A percentile compares a stretch with the other conserved stretches of the same genome.
phyloP scores from a whole-genome alignment of 1,284 basidiomycete species.

The Apiotrichum sp. region DNA sequence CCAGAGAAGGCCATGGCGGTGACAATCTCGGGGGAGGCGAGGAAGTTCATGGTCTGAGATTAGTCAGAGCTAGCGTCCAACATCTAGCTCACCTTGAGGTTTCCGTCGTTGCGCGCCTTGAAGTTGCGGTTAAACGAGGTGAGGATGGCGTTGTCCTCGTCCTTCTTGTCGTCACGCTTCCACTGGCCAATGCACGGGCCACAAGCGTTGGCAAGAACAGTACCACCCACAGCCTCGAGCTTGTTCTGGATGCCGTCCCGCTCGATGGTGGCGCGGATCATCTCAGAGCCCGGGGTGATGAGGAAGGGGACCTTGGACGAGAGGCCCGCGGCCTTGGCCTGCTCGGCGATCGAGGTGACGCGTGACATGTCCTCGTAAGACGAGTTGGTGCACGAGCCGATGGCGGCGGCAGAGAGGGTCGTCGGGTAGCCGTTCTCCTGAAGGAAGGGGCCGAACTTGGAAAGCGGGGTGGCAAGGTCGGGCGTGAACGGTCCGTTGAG shows the following conservation, averaged over 20 bases:
- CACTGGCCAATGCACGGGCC: constrained; percentile 99
- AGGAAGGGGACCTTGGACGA: constrained; percentile 91
- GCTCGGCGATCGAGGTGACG: constrained; percentile 84
- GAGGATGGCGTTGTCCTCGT: constrained; percentile 91
- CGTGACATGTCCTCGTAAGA: constrained; percentile 99
- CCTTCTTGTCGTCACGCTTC: constrained; percentile 86
- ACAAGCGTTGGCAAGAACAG: constrained; percentile 97
- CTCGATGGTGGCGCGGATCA: constrained; percentile 94
- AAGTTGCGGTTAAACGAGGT: constrained; percentile 98
- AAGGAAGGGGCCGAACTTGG: constrained; percentile 85
- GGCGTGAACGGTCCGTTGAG: constrained; percentile 99
- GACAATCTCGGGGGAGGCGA: constrained; percentile 93
- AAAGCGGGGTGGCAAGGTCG: constrained; percentile 91
- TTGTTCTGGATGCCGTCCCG: constrained; percentile 88
- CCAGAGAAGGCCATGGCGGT: constrained; percentile 98
- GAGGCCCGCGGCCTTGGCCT: constrained; percentile 82
- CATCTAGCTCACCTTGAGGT: constrained; percentile 52
- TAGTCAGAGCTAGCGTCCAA: constrained; percentile 49
- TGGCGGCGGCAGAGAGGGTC: constrained; percentile 94
- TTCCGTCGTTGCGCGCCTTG: constrained; percentile 96
- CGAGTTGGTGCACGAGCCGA: constrained; percentile 99
- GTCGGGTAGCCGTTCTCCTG: constrained; percentile 96
- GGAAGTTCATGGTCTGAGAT: constrained; percentile 68
- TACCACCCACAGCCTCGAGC: constrained; percentile 81
- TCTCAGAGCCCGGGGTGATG: constrained; percentile 96